Evolutionary conservation across 805 yeast genomes (phyloP), one percentile per base, ranked within the genome.

Genomic region (Candida ponderosae): DNA sequence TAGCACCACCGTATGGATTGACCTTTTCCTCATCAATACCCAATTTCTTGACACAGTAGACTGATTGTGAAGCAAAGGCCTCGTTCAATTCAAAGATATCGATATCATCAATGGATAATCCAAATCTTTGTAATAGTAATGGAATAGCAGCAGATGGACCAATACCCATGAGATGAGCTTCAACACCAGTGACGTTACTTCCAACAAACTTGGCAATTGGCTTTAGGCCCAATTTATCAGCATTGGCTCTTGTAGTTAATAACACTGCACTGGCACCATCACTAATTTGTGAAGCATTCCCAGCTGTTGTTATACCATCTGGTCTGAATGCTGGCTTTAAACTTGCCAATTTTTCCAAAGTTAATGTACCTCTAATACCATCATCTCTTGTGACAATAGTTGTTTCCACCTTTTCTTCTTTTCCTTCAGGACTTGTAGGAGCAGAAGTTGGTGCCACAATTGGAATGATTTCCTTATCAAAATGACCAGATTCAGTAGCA

Each of bases 91-190:
- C 97, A 58, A 72, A 87, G 30, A 85, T 72, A 40, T 76, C 72
- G 40, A 88, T 63, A 47, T 86, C 94, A 33, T 71, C 69, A 27
- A 72, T 65, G 4, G 68, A 59, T 42, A 87, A 57, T 31, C 76
- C 76, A 7, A 64, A 48, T 57, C 73, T 77, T 59, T 70, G 65
- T 48, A 88, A 71, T 15, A 84, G 77, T 41, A 72, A 74, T 42
- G 97, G 96, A 51, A 88, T 85, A 40, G 96, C 97, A 48, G 71
- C 74, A 21, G 95, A 95, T 37, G 97, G 97, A 31, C 96, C 97
- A 48, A 88, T 75, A 38, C 96, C 97, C 97, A 88, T 88, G 43
- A 87, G 73, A 62, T 84, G 90, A 17, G 96, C 95, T 37, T 96
- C 95, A 33, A 87, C 95, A 47, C 97, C 97, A 37, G 81, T 89